Evolutionary conservation across 495 filamentous ascomycete species (phyloP).

Genomic region (Tuber calosporum): DNA sequence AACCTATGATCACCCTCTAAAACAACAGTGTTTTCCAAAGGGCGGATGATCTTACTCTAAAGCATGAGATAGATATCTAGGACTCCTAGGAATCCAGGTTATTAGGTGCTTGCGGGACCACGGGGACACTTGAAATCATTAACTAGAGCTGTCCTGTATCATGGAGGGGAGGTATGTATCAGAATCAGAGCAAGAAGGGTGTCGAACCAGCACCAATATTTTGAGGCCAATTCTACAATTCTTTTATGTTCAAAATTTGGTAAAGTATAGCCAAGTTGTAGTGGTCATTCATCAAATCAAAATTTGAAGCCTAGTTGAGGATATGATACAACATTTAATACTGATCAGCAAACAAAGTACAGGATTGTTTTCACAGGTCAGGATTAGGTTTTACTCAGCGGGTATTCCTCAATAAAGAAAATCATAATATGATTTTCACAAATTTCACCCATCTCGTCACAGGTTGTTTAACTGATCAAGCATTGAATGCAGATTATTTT

Average conservation of each 20-base stretch:
- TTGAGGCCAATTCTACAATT: not conserved
- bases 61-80: too few relatives aligned
- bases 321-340: not conserved
- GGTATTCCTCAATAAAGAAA: not conserved
- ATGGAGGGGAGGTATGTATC: too few relatives aligned
- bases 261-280: not conserved
- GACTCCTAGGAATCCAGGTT: too few relatives aligned
- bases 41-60: too few relatives aligned
- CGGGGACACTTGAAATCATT: too few relatives aligned
- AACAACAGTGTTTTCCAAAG: too few relatives aligned
- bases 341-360: not conserved
- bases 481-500: not conserved
- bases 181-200: not conserved
- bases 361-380: not conserved
- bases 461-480: not conserved
- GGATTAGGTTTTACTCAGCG: not conserved
- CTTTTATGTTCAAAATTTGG: not conserved
- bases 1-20: too few relatives aligned
- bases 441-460: not conserved
- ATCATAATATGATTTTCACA: not conserved
- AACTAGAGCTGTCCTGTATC: too few relatives aligned
- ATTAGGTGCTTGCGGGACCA: too few relatives aligned
- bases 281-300: not conserved
- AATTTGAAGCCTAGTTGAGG: not conserved
- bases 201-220: not conserved